Evolutionary conservation across 2,329 filamentous ascomycete genomes (phyloP), one percentile per base, ranked within the genome.

Genomic region (Myotisia sp.): DNA sequence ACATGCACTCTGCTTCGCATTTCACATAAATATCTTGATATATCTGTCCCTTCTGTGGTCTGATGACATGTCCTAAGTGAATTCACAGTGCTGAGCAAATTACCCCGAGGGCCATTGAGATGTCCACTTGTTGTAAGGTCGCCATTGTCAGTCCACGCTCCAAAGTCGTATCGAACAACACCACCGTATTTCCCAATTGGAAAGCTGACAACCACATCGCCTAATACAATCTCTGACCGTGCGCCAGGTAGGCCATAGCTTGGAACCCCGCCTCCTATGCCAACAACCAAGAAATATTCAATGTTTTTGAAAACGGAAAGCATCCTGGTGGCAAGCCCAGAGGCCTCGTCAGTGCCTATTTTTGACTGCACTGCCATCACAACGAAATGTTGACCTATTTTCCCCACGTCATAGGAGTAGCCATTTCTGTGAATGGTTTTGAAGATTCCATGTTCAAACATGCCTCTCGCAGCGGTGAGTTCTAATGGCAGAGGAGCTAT

Each of bases 241-340:
- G 19, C 24, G 24, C 28, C 14, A 9, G 47, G 47, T n/a, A n/a
- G n/a, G n/a, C n/a, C n/a, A n/a, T n/a, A n/a, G n/a, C n/a, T n/a
- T n/a, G n/a, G n/a, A 10, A 44, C 40, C 4, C 44, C 47, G 19
- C 42, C 46, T 4, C 44, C 47, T 24, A 49, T 42, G 10, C 45
- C 45, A 6, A 50, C 45, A 38, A 49, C 40, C 23, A 50, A 29
- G n/a, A n/a, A n/a, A n/a, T n/a, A n/a, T n/a, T n/a, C n/a, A n/a
- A n/a, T n/a, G 17, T 29, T 34, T 24, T 48, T 33, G 7, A 38
- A 32, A 18, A 49, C 31, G 7, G 24, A 40, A 13, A 24, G 16
- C 28, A 44, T 48, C 17, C 32, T 45, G 7, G 33, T n/a, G 4
- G 36, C 28, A 38, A 48, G 41, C 23, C 44, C 23, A 10, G 7